Conservation (phyloP, 1,139 yeast genomes). For the Kurtzmaniella quercitrusa region DNA sequence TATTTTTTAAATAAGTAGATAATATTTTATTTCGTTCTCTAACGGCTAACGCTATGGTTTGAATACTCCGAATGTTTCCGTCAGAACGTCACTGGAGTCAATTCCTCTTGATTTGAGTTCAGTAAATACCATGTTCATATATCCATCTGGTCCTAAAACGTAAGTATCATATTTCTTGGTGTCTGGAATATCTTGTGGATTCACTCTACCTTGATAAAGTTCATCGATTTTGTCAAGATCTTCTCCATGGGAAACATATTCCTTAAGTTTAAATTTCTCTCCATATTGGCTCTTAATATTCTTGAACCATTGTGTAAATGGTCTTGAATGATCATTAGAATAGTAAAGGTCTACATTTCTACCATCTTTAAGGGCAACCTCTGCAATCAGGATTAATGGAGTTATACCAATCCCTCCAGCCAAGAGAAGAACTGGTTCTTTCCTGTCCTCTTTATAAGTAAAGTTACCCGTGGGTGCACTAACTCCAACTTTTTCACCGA, state of each 20-base stretch:
- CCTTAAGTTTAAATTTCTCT: slow-evolving; percentile 17
- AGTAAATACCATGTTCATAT: slow-evolving; percentile 25
- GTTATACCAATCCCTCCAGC: slow-evolving; percentile 71
- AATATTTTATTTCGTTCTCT: too few relatives aligned
- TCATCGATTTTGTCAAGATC: slow-evolving; percentile 10
- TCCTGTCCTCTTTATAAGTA: slow-evolving; percentile 25
- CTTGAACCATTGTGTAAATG: slow-evolving; percentile 24
- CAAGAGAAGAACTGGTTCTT: slow-evolving; percentile 39
- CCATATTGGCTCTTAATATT: slow-evolving; percentile 14
- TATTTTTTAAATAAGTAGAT: background rate
- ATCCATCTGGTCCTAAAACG: slow-evolving; percentile 32
- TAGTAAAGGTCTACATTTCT: slow-evolving; percentile 24
- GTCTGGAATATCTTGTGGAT: slow-evolving; percentile 9
- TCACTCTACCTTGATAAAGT: slow-evolving; percentile 9
- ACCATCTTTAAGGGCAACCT: slow-evolving; percentile 26
- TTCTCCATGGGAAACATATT: slow-evolving; percentile 15
- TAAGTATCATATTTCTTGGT: slow-evolving; percentile 21
- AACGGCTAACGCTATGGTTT: background rate
- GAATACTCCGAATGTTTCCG: slow-evolving; percentile 8
- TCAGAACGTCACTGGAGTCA: background rate
- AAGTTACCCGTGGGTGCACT: slow-evolving; percentile 63
- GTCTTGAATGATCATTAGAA: slow-evolving; percentile 26
- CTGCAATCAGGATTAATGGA: slow-evolving; percentile 52
- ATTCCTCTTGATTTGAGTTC: slow-evolving; percentile 13
- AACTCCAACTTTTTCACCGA: slow-evolving; percentile 47